Percentiles rank a stretch among this genome's conserved stretches.
These are phyloP conservation scores for Ophiocordyceps camponoti-saundersi DNA, from an alignment of 2,329 filamentous ascomycete genomes.

Conservation along the genomic window DNA sequence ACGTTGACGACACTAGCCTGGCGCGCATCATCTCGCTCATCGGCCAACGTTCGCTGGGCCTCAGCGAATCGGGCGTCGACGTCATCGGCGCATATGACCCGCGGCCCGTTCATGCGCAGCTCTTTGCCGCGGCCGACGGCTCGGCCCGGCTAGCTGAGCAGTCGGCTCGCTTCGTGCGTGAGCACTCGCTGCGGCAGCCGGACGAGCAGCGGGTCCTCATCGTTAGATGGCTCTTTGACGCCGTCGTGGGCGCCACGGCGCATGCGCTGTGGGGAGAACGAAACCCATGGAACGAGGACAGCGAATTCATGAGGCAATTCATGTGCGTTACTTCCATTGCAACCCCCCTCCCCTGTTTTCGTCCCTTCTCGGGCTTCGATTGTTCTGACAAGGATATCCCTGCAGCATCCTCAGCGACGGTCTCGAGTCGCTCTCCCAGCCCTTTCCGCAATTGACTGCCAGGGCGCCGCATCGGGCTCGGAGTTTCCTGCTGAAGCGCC, in stretches of 20 bases:
- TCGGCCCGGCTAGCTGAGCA: conserved; percentile 7
- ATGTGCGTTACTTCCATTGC: conserved; percentile 6
- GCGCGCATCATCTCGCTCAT: conserved; percentile 13
- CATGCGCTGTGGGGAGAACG: conserved; percentile 13
- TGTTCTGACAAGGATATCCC: conserved; percentile 1
- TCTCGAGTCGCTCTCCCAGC: conserved; percentile 12
- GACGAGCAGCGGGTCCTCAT: conserved; percentile 6
- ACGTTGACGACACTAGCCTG: conserved; percentile 12
- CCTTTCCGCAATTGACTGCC: conserved; percentile 10
- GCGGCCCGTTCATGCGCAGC: conserved; percentile 10
- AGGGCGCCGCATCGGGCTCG: conserved; percentile 10
- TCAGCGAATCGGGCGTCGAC: conserved; percentile 7
- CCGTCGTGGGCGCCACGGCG: conserved; percentile 13
- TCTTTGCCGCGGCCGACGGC: conserved; percentile 10
- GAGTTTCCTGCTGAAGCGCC: conserved; percentile 8
- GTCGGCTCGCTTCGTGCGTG: conserved; percentile 7
- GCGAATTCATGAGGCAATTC: conserved; percentile 13
- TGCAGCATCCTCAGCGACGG: conserved; percentile 11
- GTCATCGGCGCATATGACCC: conserved; percentile 11
- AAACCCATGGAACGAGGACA: conserved; percentile 14
- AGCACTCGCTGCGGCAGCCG: conserved; percentile 7
- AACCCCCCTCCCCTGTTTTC: not conserved
- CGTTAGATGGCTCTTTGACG: conserved; percentile 12
- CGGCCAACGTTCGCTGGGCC: conserved; percentile 10
- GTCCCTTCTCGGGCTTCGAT: too few species aligned